phyloP scores from a whole-genome alignment of 495 filamentous ascomycete genomes.

The Aspergillus ostianus region DNA sequence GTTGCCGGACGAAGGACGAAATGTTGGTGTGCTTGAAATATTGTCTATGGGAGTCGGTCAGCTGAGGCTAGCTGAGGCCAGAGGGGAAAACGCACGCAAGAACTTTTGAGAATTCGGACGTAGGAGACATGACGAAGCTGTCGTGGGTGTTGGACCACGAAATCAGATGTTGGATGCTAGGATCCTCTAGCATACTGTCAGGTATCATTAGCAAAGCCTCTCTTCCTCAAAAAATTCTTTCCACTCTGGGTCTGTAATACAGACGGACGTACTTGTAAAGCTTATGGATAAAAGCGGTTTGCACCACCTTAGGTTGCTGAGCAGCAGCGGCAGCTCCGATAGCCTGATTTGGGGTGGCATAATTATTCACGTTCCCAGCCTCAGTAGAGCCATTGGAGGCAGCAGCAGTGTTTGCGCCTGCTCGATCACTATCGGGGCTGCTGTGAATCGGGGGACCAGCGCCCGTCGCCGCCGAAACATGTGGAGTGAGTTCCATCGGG shows the following conservation, averaged over 20 bases:
- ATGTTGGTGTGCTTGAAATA: conserved; percentile 99
- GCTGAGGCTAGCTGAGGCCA: conserved; percentile 13
- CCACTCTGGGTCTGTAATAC: neutral
- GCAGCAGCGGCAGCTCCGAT: conserved; percentile 75
- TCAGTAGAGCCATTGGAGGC: conserved; percentile 46
- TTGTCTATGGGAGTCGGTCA: conserved; percentile 49
- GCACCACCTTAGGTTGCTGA: conserved; percentile 95
- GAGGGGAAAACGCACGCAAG: conserved; percentile 69
- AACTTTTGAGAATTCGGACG: conserved; percentile 97
- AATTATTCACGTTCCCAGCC: conserved; percentile 30
- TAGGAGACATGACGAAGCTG: conserved; percentile 98
- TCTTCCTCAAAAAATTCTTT: neutral
- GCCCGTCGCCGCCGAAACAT: conserved; percentile 38
- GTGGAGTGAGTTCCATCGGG: conserved; percentile 52
- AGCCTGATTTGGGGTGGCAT: conserved; percentile 43
- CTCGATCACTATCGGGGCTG: conserved; percentile 48
- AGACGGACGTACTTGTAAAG: conserved; percentile 82
- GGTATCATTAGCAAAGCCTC: conserved; percentile 14
- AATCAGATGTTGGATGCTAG: conserved; percentile 87
- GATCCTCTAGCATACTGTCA: conserved; percentile 91
- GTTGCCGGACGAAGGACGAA: conserved; percentile 93
- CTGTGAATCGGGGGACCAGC: conserved; percentile 39
- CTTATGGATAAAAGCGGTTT: conserved; percentile 99
- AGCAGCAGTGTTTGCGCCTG: conserved; percentile 33
- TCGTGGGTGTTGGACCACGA: conserved; percentile 92